Base-by-base conservation (phyloP, 768 basidiomycete genomes). In the Termitomyces heimii region DNA sequence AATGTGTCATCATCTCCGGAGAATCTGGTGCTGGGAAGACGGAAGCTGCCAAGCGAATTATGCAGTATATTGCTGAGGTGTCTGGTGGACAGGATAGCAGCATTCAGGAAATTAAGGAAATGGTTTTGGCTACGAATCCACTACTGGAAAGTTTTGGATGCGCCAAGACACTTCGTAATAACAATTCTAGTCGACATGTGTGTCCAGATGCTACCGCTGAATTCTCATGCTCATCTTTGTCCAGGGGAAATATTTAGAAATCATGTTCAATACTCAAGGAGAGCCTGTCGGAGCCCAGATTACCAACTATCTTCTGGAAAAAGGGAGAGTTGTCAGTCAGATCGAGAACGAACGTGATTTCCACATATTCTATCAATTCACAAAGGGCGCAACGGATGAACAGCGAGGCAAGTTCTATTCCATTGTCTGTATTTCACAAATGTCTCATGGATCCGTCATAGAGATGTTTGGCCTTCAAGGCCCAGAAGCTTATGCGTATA, bases 21-120 rank as follows among this genome's bases (percentile, higher is more conserved):
- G 97, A 99, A 76, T 98, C 95, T 16, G 97, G 97, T 51, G 97
- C 97, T 4, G 97, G 97, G 51, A 99, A 99, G 79, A 99, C 97
- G 3, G 97, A 98, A 72, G 97, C 97, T 3, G 97, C 97, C 22
- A 98, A 98, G 71, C 85, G 94, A 49, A 98, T 99, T 72, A 99
- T 99, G 97, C 95, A 98, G 70, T 99, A 99, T 68, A 96, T 99
- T 64, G 97, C 97, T 16, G 97, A 92, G 10, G 97, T 98, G 0
- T 94, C 93, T 16, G 92, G 93, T 47, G 89, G 83, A 24, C 84
- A 85, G 61, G 91, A 92, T 66, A 88, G 82, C 66, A 93, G 92
- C 63, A 98, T 98, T 58, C 92, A 97, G 70, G 89, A 96, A 71
- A 94, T 98, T 70, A 98, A 98, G 76, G 95, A 98, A 69, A 99